Evolutionary conservation across 1,284 basidiomycete species (phyloP).

Genomic region (Fomitopsis palustris): DNA sequence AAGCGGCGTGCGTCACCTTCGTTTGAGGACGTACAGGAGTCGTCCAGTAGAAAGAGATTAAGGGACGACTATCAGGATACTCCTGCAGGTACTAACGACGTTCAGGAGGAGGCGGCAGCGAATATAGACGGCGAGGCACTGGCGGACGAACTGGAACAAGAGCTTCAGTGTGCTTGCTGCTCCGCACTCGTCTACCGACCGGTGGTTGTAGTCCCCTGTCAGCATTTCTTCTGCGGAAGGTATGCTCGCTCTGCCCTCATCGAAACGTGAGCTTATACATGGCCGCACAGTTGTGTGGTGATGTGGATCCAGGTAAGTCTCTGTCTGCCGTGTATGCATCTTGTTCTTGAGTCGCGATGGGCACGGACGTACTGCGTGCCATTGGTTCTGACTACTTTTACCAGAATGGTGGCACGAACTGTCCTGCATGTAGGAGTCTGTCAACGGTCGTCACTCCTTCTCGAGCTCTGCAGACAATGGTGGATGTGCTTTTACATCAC

Average conservation of each 20-base stretch:
- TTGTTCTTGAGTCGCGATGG: too few relatives aligned
- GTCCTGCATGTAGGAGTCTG: slow-evolving; percentile 67
- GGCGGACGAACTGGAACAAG: slow-evolving; percentile 61
- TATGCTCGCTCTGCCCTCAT: slow-evolving; percentile 28
- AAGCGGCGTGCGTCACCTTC: slow-evolving; percentile 64
- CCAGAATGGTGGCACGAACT: slow-evolving; percentile 78
- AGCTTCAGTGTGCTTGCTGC: slow-evolving; percentile 80
- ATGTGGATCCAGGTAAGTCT: slow-evolving; percentile 75
- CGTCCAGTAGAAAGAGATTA: slow-evolving; percentile 53
- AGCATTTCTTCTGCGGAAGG: slow-evolving; percentile 86
- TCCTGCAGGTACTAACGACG: slow-evolving; percentile 1
- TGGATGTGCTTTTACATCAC: slow-evolving; percentile 63
- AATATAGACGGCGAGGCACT: slow-evolving; percentile 35
- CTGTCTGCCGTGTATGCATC: background rate
- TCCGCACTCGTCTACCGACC: slow-evolving; percentile 73
- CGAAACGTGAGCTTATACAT: slow-evolving; percentile 9
- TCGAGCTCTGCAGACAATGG: slow-evolving; percentile 62
- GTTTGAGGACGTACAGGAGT: slow-evolving; percentile 47
- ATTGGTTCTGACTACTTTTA: background rate
- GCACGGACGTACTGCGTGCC: too few relatives aligned
- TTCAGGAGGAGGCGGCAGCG: slow-evolving; percentile 7
- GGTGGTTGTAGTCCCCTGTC: slow-evolving; percentile 73
- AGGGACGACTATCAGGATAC: slow-evolving; percentile 42
- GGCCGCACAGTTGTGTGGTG: slow-evolving; percentile 54
- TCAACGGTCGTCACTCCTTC: slow-evolving; percentile 68